These are phyloP conservation scores for Globisporangium sylvaticum DNA, from an alignment of 352 stramenopile genomes.

Conservation along the genomic window DNA sequence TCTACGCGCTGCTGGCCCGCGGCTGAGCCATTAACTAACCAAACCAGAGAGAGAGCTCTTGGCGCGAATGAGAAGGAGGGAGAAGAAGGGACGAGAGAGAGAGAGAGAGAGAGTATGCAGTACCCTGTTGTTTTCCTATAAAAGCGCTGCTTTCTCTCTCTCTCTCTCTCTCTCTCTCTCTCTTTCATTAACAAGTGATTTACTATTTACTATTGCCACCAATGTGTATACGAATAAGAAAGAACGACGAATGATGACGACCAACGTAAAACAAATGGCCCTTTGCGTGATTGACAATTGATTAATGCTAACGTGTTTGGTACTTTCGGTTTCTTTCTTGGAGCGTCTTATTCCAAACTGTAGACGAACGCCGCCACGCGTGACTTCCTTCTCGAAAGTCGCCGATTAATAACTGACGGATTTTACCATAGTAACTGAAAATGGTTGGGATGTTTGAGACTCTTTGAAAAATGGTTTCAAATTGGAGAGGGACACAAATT, in stretches of 20 bases:
- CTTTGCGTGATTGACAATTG: too few species aligned
- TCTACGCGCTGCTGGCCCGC: conserved; percentile 52
- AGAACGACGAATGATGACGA: background rate
- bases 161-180: background rate
- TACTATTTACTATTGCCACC: background rate
- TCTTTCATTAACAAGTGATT: background rate
- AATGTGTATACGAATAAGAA: background rate
- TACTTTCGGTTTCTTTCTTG: too few species aligned
- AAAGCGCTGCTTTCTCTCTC: conserved; percentile 7
- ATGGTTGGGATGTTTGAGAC: too few species aligned
- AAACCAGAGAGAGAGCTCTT: background rate
- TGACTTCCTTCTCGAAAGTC: too few species aligned
- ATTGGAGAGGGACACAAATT: too few species aligned
- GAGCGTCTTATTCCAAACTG: too few species aligned
- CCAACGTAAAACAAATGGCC: too few species aligned
- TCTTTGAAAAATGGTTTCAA: too few species aligned
- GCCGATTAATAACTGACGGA: too few species aligned
- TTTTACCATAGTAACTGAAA: too few species aligned
- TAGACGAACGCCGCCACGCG: too few species aligned
- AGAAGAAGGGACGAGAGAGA: background rate
- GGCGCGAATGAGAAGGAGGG: background rate
- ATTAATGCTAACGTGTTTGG: too few species aligned
- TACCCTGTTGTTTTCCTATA: background rate
- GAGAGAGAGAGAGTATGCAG: background rate
- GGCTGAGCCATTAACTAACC: conserved; percentile 16